phyloP scores from a whole-genome alignment of 331 rosid species.

The Malus hybrid region DNA sequence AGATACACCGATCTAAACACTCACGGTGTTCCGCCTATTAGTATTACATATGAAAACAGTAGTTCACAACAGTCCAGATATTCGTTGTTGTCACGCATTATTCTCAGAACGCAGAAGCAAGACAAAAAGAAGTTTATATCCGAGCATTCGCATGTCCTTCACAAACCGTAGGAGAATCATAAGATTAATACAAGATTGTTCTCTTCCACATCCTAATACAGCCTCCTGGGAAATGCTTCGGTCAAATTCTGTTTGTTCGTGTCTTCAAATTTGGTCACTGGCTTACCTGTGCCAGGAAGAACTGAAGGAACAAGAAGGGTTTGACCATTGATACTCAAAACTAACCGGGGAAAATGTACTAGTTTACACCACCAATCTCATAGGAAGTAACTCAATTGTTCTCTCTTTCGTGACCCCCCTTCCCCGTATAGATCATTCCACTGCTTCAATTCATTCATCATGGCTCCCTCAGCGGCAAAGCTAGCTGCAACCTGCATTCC shows the following conservation, averaged over 20 bases:
- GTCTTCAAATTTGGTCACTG: neutral
- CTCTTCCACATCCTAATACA: neutral
- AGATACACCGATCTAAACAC: neutral
- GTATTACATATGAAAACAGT: neutral
- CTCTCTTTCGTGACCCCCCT: slow-evolving; percentile 88
- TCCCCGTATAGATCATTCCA: slow-evolving; percentile 90
- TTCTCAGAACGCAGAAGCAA: neutral
- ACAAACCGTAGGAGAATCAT: neutral
- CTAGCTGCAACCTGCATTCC: slow-evolving; percentile 76
- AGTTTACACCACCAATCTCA: slow-evolving; percentile 13
- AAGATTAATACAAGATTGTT: neutral
- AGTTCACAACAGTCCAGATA: neutral
- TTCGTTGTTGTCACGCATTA: neutral
- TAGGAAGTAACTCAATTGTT: slow-evolving; percentile 77
- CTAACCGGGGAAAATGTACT: slow-evolving; percentile 6
- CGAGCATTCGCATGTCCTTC: neutral
- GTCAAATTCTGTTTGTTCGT: neutral
- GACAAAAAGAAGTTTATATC: neutral
- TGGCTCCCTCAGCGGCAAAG: slow-evolving; percentile 80
- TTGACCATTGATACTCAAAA: neutral
- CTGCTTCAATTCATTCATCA: slow-evolving; percentile 82
- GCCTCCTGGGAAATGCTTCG: neutral
- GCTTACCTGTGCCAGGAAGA: neutral
- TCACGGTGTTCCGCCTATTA: neutral
- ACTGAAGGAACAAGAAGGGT: neutral